Evolutionary conservation across 139 green algal genomes (phyloP).

Genomic region (Chlamydomonas sphaeroides): DNA sequence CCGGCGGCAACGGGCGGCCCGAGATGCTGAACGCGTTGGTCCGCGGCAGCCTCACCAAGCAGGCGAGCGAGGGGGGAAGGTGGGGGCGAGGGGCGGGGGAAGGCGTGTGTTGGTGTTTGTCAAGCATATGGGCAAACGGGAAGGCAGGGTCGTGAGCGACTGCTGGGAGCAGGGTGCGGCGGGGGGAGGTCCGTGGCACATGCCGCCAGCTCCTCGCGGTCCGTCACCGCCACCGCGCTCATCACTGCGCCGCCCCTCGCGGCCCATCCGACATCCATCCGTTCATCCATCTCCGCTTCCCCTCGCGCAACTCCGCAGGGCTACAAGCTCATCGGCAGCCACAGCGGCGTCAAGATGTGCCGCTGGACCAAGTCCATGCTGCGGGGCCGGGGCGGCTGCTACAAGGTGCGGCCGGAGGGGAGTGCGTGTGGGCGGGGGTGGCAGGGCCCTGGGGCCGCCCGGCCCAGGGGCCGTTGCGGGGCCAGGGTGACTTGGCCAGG

Average conservation of each 20-base stretch:
- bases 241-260: neutral
- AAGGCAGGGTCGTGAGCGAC: too few relatives aligned
- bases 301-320: slow-evolving; percentile 60
- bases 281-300: neutral
- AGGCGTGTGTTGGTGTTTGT: too few relatives aligned
- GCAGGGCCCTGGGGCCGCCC: too few relatives aligned
- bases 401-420: slow-evolving; percentile 23
- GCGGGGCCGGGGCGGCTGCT: slow-evolving; percentile 61
- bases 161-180: too few relatives aligned
- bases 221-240: too few relatives aligned
- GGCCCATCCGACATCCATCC: neutral
- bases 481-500: neutral
- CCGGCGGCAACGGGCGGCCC: slow-evolving; percentile 19
- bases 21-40: slow-evolving; percentile 77
- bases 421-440: too few relatives aligned
- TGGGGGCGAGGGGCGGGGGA: neutral
- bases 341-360: slow-evolving; percentile 91
- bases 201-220: too few relatives aligned
- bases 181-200: too few relatives aligned
- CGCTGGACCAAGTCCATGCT: slow-evolving; percentile 85
- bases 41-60: slow-evolving; percentile 72
- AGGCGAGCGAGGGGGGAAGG: slow-evolving; percentile 48
- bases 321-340: slow-evolving; percentile 86
- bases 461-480: too few relatives aligned
- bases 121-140: too few relatives aligned